Conservation (phyloP, 2,329 filamentous ascomycete species). For the Colletotrichum chlorophyti region DNA sequence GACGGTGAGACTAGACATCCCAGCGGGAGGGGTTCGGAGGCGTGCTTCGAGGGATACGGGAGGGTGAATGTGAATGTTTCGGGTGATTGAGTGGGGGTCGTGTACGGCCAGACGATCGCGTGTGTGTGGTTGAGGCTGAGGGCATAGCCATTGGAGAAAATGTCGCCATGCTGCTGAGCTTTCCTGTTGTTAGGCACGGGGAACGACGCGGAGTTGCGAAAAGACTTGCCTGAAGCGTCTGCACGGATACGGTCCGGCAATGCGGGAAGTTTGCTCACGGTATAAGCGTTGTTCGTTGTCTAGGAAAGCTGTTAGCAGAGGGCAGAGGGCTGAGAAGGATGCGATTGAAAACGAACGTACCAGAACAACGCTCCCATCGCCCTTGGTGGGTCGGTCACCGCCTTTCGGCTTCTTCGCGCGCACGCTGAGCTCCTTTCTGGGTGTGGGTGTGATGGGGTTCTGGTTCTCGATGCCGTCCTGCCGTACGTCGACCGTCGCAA, state of each 20-base stretch:
- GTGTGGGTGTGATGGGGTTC: constrained; percentile 36
- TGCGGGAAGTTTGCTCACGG: constrained; percentile 82
- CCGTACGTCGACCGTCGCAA: constrained; percentile 51
- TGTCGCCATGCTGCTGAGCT: constrained; percentile 71
- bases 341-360: constrained; percentile 51
- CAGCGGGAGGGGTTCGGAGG: constrained; percentile 77
- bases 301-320: constrained; percentile 43
- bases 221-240: constrained; percentile 67
- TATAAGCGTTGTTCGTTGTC: constrained; percentile 86
- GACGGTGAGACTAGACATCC: constrained; percentile 84
- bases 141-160: constrained; percentile 75
- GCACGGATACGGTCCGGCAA: constrained; percentile 79
- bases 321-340: not conserved
- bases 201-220: not conserved
- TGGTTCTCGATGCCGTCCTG: constrained; percentile 55
- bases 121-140: constrained; percentile 81
- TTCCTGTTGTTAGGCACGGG: constrained; percentile 33
- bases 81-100: constrained; percentile 68
- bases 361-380: constrained; percentile 71
- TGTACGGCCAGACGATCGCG: constrained; percentile 92
- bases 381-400: constrained; percentile 69
- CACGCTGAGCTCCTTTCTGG: constrained; percentile 62
- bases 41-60: constrained; percentile 72
- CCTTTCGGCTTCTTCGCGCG: constrained; percentile 68
- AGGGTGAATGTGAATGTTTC: constrained; percentile 84